Conservation (phyloP, 179 eudicot species). For the Beta macrorhiza region DNA sequence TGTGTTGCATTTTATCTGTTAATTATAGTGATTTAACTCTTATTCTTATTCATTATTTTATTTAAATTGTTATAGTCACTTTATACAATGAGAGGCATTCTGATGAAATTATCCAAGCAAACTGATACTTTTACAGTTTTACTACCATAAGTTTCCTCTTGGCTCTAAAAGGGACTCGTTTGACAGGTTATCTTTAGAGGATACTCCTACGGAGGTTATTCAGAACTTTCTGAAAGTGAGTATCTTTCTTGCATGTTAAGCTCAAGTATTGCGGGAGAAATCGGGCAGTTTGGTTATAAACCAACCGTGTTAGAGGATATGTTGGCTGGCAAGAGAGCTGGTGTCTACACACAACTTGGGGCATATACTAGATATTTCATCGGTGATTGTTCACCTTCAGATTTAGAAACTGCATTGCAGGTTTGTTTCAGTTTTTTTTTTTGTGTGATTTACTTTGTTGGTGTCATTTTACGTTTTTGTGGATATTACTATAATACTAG, state of each 20-base stretch:
- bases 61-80: neutral
- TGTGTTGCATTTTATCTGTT: neutral
- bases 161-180: conserved; percentile 20
- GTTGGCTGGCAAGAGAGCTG: conserved; percentile 88
- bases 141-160: neutral
- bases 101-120: neutral
- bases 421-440: conserved; percentile 28
- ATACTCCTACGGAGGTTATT: conserved; percentile 74
- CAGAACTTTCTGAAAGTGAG: conserved; percentile 79
- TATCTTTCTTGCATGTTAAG: conserved; percentile 69
- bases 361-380: conserved; percentile 73
- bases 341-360: conserved; percentile 66
- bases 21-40: neutral
- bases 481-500: neutral
- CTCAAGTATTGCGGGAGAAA: conserved; percentile 75
- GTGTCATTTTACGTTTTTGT: neutral
- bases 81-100: neutral
- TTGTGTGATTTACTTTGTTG: neutral
- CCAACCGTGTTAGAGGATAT: conserved; percentile 70
- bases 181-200: conserved; percentile 80
- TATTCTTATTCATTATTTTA: neutral
- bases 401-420: conserved; percentile 92
- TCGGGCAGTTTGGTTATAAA: conserved; percentile 83
- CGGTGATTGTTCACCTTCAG: conserved; percentile 90
- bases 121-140: neutral